These are phyloP conservation scores for Penicillium samsonianum DNA, from an alignment of 495 filamentous ascomycete species.

Conservation along the genomic window DNA sequence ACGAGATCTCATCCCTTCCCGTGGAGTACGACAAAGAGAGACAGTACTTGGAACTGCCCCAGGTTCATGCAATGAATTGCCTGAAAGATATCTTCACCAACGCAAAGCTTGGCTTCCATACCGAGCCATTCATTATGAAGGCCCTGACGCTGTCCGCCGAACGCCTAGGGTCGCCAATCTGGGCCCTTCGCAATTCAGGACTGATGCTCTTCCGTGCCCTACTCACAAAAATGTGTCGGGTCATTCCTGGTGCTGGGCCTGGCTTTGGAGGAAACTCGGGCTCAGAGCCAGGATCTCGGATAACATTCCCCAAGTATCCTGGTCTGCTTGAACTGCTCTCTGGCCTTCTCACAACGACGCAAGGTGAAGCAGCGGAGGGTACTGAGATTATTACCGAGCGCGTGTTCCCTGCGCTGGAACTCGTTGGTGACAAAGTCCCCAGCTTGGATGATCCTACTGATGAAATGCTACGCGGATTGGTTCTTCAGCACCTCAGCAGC, in stretches of 20 bases:
- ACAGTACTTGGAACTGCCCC: slow-evolving; percentile 67
- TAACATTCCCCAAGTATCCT: slow-evolving; percentile 65
- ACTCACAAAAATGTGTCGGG: slow-evolving; percentile 64
- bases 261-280: slow-evolving; percentile 47
- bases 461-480: slow-evolving; percentile 34
- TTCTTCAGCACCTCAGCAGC: slow-evolving; percentile 58
- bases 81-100: slow-evolving; percentile 85
- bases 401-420: slow-evolving; percentile 84
- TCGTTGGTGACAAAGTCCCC: slow-evolving; percentile 61
- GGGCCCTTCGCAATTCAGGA: slow-evolving; percentile 92
- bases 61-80: slow-evolving; percentile 93
- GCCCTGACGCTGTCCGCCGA: slow-evolving; percentile 72
- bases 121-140: slow-evolving; percentile 69
- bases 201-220: slow-evolving; percentile 84
- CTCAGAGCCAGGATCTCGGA: slow-evolving; percentile 43
- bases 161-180: slow-evolving; percentile 67
- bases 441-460: slow-evolving; percentile 36
- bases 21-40: slow-evolving; percentile 44
- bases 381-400: slow-evolving; percentile 61
- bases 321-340: slow-evolving; percentile 68
- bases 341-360: slow-evolving; percentile 57
- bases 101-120: slow-evolving; percentile 61
- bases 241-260: slow-evolving; percentile 30
- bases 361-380: slow-evolving; percentile 35
- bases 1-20: slow-evolving; percentile 57